phyloP scores from a whole-genome alignment of 2,329 filamentous ascomycete genomes.

The Aspergillus texensis region DNA sequence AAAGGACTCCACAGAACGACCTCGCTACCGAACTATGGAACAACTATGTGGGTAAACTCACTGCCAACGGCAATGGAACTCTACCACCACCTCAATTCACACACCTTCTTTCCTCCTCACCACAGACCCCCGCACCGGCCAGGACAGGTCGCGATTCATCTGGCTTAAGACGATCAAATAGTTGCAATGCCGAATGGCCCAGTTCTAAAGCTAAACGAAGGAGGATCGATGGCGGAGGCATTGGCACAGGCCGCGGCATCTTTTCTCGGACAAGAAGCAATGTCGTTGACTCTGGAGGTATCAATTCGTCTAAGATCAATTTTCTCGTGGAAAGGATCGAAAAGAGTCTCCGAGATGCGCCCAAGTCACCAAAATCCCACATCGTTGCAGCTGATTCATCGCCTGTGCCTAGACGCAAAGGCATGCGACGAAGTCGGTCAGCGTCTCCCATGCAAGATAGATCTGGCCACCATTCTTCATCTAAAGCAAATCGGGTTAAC shows the following conservation, averaged over 20 bases:
- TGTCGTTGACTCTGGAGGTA: constrained; percentile 39
- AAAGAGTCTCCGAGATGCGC: constrained; percentile 47
- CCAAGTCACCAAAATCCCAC: constrained; percentile 19
- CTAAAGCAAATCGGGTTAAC: background rate
- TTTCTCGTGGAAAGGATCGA: constrained; percentile 69
- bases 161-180: constrained; percentile 65
- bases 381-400: constrained; percentile 47
- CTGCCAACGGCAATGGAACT: constrained; percentile 48
- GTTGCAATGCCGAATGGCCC: constrained; percentile 72
- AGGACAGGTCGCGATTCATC: constrained; percentile 47
- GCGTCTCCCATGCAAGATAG: constrained; percentile 34
- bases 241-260: constrained; percentile 50
- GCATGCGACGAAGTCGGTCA: constrained; percentile 33
- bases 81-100: constrained; percentile 61
- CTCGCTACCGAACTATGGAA: constrained; percentile 78
- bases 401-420: constrained; percentile 40
- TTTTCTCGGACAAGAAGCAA: constrained; percentile 47
- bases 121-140: constrained; percentile 61
- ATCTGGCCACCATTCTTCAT: background rate
- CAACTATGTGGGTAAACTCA: constrained; percentile 64
- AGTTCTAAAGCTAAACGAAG: constrained; percentile 63
- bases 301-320: constrained; percentile 51
- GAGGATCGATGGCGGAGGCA: constrained; percentile 55
- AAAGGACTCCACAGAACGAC: constrained; percentile 70
- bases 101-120: constrained; percentile 71